Conservation (phyloP, 2,329 filamentous ascomycete genomes). For the Microdochium paspali region DNA sequence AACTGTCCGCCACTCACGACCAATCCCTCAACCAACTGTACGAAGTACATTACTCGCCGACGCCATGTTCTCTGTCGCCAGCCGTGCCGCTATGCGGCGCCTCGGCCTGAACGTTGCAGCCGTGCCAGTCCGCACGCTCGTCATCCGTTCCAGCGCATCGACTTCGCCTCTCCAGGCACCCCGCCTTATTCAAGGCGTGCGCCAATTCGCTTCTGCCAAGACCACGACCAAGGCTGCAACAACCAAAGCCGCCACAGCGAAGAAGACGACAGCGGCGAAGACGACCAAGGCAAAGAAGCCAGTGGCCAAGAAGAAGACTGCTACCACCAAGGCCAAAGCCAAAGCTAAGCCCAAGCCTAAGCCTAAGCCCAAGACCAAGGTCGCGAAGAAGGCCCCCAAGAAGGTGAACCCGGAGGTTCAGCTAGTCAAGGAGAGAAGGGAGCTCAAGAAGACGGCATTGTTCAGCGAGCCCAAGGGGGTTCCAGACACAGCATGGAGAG, state of each 20-base stretch:
- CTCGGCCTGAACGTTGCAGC: background rate
- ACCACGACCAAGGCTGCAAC: background rate
- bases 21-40: background rate
- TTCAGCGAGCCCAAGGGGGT: slow-evolving; percentile 25
- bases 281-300: slow-evolving; percentile 12
- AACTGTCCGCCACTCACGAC: background rate
- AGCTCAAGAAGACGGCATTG: slow-evolving; percentile 29
- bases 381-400: slow-evolving; percentile 4
- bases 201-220: background rate
- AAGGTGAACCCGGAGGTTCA: background rate
- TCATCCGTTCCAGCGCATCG: slow-evolving; percentile 2
- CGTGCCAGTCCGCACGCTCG: background rate
- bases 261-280: slow-evolving; percentile 2
- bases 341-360: no score
- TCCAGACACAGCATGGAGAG: slow-evolving; percentile 22
- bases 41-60: background rate
- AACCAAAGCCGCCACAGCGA: background rate
- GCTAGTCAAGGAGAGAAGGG: background rate
- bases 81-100: background rate
- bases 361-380: slow-evolving; percentile 11
- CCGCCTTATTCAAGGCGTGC: background rate
- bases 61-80: background rate
- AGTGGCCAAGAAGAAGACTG: slow-evolving; percentile 21
- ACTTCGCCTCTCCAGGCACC: background rate
- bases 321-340: no score